Percentiles rank a stretch among this genome's conserved stretches.
phyloP scores from a whole-genome alignment of 2,329 filamentous ascomycete genomes.

The Eutypella sp. region DNA sequence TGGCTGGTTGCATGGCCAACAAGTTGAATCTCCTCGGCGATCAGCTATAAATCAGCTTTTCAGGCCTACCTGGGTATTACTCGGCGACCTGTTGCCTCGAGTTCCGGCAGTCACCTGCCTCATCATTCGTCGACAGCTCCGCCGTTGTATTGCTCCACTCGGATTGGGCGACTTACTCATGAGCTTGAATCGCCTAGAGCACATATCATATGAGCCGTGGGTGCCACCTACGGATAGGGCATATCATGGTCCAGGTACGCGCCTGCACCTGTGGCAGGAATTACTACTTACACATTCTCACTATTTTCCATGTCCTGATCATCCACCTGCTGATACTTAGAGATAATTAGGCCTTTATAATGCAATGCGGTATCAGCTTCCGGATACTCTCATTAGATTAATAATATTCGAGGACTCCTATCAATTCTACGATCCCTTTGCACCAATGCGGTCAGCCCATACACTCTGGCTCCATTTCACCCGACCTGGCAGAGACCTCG shows the following conservation, averaged over 20 bases:
- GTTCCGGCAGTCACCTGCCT: constrained; percentile 26
- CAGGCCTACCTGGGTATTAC: constrained; percentile 3
- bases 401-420: constrained; percentile 25
- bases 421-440: constrained; percentile 11
- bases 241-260: constrained; percentile 13
- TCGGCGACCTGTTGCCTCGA: constrained; percentile 12
- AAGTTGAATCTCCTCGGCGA: constrained; percentile 16
- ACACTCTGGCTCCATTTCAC: constrained; percentile 4
- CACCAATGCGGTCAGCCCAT: background rate
- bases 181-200: constrained; percentile 22
- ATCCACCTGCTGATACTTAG: constrained; percentile 5
- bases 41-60: constrained; percentile 24
- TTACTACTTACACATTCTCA: background rate
- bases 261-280: constrained; percentile 17
- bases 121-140: constrained; percentile 29
- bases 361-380: constrained; percentile 12
- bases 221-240: constrained; percentile 2
- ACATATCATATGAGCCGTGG: constrained; percentile 30
- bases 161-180: constrained; percentile 15
- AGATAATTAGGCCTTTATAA: constrained; percentile 3
- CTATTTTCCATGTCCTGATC: constrained; percentile 3
- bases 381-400: constrained; percentile 19
- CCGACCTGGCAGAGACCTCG: constrained; percentile 8
- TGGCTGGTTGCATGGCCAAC: constrained; percentile 26
- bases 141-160: constrained; percentile 17